These are phyloP conservation scores for Pistacia vera DNA, from an alignment of 345 rosid species.

Conservation along the genomic window DNA sequence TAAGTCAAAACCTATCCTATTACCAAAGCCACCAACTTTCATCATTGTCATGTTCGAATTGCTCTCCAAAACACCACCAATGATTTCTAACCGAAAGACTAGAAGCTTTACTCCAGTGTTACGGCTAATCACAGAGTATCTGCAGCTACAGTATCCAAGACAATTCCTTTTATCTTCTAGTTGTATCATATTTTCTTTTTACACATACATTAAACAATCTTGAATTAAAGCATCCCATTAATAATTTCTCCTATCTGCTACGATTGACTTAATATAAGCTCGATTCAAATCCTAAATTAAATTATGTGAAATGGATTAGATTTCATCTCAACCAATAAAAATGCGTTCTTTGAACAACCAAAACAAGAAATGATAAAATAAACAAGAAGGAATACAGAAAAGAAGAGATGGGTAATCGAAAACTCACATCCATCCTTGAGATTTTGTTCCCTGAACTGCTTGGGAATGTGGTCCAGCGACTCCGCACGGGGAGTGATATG, in stretches of 20 bases:
- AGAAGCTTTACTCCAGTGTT: background rate
- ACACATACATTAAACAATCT: background rate
- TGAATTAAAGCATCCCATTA: background rate
- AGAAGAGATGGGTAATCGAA: slow-evolving; percentile 2
- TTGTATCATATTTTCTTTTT: no score
- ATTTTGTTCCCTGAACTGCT: slow-evolving; percentile 73
- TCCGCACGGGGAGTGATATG: slow-evolving; percentile 38
- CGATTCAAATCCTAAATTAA: background rate
- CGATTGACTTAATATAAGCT: background rate
- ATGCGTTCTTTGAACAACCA: background rate
- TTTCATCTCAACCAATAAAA: no score
- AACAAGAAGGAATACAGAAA: background rate
- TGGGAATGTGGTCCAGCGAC: slow-evolving; percentile 67
- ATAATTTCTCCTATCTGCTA: no score
- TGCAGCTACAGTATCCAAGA: background rate
- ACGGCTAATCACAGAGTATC: background rate
- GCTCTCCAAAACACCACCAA: background rate
- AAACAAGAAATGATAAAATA: background rate
- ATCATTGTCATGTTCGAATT: background rate
- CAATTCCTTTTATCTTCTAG: background rate
- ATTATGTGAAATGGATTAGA: no score
- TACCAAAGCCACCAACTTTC: background rate
- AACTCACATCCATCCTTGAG: slow-evolving; percentile 79
- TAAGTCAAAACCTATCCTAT: background rate
- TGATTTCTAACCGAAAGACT: background rate